Percentiles rank a stretch among this genome's conserved stretches.
Conservation (phyloP, 306 rosid species). For the Rosa multiflora region DNA sequence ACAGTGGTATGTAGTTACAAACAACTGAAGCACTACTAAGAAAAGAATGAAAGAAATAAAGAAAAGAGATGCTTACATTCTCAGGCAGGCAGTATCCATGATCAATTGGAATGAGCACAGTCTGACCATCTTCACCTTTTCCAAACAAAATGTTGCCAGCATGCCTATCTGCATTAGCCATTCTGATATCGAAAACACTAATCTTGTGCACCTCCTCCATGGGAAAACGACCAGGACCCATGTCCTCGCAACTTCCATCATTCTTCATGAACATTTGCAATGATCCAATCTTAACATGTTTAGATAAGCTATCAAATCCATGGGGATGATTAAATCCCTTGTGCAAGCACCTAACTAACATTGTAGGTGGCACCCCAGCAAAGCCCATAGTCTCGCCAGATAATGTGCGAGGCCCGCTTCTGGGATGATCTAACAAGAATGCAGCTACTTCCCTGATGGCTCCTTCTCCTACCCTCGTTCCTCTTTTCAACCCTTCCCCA, state of each 20-base stretch:
- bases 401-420: slow-evolving; percentile 46
- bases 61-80: slow-evolving; percentile 42
- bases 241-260: slow-evolving; percentile 87
- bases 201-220: slow-evolving; percentile 81
- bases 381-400: slow-evolving; percentile 62
- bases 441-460: slow-evolving; percentile 98
- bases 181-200: slow-evolving; percentile 72
- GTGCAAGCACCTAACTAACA: slow-evolving; percentile 68
- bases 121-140: slow-evolving; percentile 36
- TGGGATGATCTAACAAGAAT: slow-evolving; percentile 82
- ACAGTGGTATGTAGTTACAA: neutral
- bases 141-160: slow-evolving; percentile 76
- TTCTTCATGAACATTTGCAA: slow-evolving; percentile 69
- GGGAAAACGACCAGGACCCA: slow-evolving; percentile 69
- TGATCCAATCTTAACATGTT: slow-evolving; percentile 67
- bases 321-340: slow-evolving; percentile 61
- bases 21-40: neutral
- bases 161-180: slow-evolving; percentile 93
- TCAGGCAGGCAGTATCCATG: slow-evolving; percentile 88
- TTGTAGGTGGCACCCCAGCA: slow-evolving; percentile 93
- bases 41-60: neutral
- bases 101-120: slow-evolving; percentile 78
- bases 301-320: slow-evolving; percentile 36
- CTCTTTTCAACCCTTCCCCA: slow-evolving; percentile 89
- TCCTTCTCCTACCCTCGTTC: slow-evolving; percentile 92